A percentile compares a stretch with the other conserved stretches of the same genome.
phyloP scores from a whole-genome alignment of 2,329 filamentous ascomycete species.

The Sporothrix protearum region DNA sequence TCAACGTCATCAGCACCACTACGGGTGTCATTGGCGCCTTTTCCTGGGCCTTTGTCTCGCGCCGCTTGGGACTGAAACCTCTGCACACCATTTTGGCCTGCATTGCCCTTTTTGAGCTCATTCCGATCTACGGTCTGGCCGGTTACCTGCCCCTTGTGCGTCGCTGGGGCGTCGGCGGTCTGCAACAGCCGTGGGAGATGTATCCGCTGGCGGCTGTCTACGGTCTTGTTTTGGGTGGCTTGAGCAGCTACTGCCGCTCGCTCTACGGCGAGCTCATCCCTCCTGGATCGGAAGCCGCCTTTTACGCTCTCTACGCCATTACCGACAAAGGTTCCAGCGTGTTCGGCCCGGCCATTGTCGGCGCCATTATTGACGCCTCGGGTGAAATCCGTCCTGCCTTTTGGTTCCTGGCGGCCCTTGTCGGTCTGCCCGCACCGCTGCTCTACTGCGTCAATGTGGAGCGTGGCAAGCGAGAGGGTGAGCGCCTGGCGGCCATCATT shows the following conservation, averaged over 20 bases:
- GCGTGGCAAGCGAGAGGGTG: conserved; percentile 66
- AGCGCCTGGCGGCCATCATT: conserved; percentile 58
- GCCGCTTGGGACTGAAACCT: conserved; percentile 64
- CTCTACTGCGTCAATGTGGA: conserved; percentile 85
- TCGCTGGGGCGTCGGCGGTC: conserved; percentile 69
- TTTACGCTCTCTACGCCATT: conserved; percentile 94
- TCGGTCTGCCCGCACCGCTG: conserved; percentile 77
- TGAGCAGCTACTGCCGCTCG: conserved; percentile 87
- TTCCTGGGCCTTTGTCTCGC: conserved; percentile 78
- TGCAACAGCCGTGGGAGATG: conserved; percentile 98
- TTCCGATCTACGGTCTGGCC: conserved; percentile 84
- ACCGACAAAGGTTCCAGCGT: conserved; percentile 95
- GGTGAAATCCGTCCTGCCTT: conserved; percentile 84
- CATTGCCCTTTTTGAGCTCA: conserved; percentile 84
- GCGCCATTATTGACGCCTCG: conserved; percentile 80
- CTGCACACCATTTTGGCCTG: conserved; percentile 90
- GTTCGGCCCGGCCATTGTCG: conserved; percentile 92
- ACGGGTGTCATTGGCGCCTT: conserved; percentile 85
- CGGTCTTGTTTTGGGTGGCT: conserved; percentile 87
- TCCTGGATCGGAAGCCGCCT: conserved; percentile 88
- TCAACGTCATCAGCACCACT: conserved; percentile 86
- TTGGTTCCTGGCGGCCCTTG: conserved; percentile 82
- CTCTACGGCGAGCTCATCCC: conserved; percentile 93
- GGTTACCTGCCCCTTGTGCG: conserved; percentile 81
- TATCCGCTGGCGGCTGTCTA: conserved; percentile 88